phyloP scores from a whole-genome alignment of 495 filamentous ascomycete genomes.

The Peziza echinospora region DNA sequence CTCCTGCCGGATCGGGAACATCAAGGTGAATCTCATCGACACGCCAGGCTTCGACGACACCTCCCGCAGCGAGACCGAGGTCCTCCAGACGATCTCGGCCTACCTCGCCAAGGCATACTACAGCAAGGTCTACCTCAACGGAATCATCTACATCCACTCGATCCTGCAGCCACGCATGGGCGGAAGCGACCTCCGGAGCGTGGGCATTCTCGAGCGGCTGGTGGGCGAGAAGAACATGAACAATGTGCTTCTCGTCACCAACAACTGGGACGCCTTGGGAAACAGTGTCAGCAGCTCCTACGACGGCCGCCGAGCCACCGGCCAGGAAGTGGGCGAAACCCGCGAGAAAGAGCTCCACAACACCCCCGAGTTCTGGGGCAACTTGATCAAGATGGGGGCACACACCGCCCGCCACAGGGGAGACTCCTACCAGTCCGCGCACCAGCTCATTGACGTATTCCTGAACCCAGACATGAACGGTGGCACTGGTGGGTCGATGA shows the following conservation, averaged over 20 bases:
- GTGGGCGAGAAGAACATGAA: constrained; percentile 7
- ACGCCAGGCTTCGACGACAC: constrained; percentile 25
- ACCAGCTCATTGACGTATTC: constrained; percentile 13
- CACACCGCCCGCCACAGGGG: constrained; percentile 15
- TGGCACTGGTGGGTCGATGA: constrained; percentile 5
- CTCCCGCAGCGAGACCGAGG: constrained; percentile 22
- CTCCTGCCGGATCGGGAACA: not conserved
- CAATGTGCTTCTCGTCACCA: constrained; percentile 13
- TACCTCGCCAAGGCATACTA: constrained; percentile 17
- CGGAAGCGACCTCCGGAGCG: constrained; percentile 10
- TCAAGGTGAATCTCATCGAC: not conserved
- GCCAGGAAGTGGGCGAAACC: constrained; percentile 10
- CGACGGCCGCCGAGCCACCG: not conserved
- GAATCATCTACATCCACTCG: constrained; percentile 18
- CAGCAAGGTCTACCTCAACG: constrained; percentile 11
- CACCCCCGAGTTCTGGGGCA: constrained; percentile 23
- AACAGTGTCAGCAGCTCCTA: not conserved
- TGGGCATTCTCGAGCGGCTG: constrained; percentile 15
- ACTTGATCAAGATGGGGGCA: constrained; percentile 18
- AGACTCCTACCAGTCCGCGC: constrained; percentile 16
- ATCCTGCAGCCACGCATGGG: constrained; percentile 15
- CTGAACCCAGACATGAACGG: constrained; percentile 5
- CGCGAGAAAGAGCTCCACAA: constrained; percentile 22
- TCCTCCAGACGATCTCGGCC: constrained; percentile 21
- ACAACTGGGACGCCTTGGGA: constrained; percentile 6